Base-by-base conservation (phyloP, 768 basidiomycete species). In the Suillus americanus region DNA sequence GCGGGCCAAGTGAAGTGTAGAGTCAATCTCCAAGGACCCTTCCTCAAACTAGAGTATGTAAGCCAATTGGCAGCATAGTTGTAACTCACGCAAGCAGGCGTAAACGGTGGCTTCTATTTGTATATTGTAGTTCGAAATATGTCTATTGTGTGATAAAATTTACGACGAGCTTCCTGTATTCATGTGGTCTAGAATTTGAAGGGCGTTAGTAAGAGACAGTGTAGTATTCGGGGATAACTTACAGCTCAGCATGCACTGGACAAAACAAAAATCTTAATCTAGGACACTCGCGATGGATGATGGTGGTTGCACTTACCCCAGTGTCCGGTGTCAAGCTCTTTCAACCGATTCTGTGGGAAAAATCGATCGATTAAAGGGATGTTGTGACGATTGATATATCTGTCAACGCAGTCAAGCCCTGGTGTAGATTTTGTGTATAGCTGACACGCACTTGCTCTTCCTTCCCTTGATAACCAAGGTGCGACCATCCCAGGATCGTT, bases 171-270 rank as follows among this genome's bases (percentile, higher is more conserved):
- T 80, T 79, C 71, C 77, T 81, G 75, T 88, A 89, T 65, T 88
- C 87, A 41, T 83, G 81, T 5, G 87, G 87, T 68, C 83, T 84
- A 33, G n/a, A 20, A 13, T 30, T 20, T 20, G 23, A n/a, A 18
- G 60, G 64, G 62, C 3, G 5, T 38, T 30, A 38, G 35, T 12
- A 38, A 66, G 28, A 66, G 61, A 33, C 45, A 46, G 16, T 1
- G n/a, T 23, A 12, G 20, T 48, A 9, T 1, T 7, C 16, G 35
- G 14, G 35, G 41, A 28, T 10, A 14, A 73, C 80, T 64, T 69
- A 88, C 83, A 83, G 83, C 72, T 96, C 94, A 18, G 92, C 90
- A 67, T 96, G 94, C 23, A 96, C 91, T 93, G 65, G 33, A 56
- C 8, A 30, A 33, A 62, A 18, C 37, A 60, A 28, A 61, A 40